Percentiles rank a stretch among this genome's conserved stretches.
Conservation (phyloP, 306 rosid species). For the Cucumis cinereus region DNA sequence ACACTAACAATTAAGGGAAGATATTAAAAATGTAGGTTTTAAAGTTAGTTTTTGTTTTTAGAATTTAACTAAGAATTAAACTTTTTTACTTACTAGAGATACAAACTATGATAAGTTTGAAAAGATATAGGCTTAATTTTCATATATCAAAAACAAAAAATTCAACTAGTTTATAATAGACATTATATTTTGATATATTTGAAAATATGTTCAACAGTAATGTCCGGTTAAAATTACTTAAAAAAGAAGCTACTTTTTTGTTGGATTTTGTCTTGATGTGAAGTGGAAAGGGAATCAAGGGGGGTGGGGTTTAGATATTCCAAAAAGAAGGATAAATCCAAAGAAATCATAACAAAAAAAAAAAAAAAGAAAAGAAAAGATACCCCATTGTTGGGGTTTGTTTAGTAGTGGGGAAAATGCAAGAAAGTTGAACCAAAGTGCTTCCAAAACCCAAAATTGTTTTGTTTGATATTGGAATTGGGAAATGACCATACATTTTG, state of each 20-base stretch:
- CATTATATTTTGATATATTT: too few relatives aligned
- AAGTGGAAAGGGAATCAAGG: constrained; percentile 53
- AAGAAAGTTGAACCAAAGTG: constrained; percentile 18
- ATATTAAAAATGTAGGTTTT: too few relatives aligned
- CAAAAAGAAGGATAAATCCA: constrained; percentile 31
- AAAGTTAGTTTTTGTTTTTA: too few relatives aligned
- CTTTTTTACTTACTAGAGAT: too few relatives aligned
- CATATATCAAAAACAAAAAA: too few relatives aligned
- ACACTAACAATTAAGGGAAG: too few relatives aligned
- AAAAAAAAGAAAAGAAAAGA: constrained; percentile 20
- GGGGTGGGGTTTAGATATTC: constrained; percentile 41
- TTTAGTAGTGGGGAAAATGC: constrained; percentile 33
- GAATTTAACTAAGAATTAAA: too few relatives aligned
- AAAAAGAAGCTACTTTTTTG: background rate
- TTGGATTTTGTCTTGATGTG: constrained; percentile 31
- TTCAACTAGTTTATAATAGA: too few relatives aligned
- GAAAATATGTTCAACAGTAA: too few relatives aligned
- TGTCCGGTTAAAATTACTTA: too few relatives aligned
- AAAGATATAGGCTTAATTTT: too few relatives aligned
- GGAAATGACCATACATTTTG: constrained; percentile 43
- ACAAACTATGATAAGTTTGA: too few relatives aligned
- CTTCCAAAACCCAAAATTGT: constrained; percentile 21
- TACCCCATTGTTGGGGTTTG: constrained; percentile 24
- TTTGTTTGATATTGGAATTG: constrained; percentile 16
- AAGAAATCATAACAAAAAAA: constrained; percentile 43